Percentiles rank a stretch among this genome's conserved stretches.
These are phyloP conservation scores for Amphirosellinia nigrospora DNA, from an alignment of 495 filamentous ascomycete genomes.

Conservation along the genomic window DNA sequence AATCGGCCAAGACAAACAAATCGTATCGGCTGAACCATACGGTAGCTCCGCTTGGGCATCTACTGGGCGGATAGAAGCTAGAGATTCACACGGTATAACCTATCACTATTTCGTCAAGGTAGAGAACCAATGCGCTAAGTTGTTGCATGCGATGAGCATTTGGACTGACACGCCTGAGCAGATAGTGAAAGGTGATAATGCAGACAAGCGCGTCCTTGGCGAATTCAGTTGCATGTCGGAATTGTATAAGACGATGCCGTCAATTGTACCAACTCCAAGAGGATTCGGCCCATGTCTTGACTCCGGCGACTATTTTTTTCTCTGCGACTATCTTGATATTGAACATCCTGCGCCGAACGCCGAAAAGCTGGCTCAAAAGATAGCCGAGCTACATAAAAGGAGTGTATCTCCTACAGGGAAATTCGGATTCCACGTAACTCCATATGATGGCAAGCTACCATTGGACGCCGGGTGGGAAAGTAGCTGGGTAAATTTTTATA, in stretches of 20 bases:
- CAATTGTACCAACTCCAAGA: neutral
- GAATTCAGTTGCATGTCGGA: constrained; percentile 4
- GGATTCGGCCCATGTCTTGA: neutral
- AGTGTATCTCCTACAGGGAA: constrained; percentile 28
- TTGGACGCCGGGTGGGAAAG: constrained; percentile 30
- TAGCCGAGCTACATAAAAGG: constrained; percentile 23
- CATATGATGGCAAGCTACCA: constrained; percentile 27
- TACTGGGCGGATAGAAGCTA: neutral
- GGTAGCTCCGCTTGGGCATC: neutral
- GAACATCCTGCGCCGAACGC: constrained; percentile 17
- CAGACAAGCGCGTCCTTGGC: neutral
- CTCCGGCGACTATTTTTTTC: neutral
- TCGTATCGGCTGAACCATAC: neutral
- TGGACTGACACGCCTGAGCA: neutral
- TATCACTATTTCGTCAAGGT: constrained; percentile 8
- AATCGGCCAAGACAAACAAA: neutral
- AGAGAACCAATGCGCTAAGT: neutral
- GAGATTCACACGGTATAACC: neutral
- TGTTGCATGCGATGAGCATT: neutral
- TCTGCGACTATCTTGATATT: neutral
- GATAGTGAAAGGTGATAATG: constrained; percentile 1
- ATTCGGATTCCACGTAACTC: constrained; percentile 31
- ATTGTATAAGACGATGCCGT: neutral
- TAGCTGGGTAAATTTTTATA: constrained; percentile 38
- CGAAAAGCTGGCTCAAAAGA: neutral